Evolutionary conservation across 2,329 filamentous ascomycete genomes (phyloP).

Genomic region (Hypomyces rosellus): DNA sequence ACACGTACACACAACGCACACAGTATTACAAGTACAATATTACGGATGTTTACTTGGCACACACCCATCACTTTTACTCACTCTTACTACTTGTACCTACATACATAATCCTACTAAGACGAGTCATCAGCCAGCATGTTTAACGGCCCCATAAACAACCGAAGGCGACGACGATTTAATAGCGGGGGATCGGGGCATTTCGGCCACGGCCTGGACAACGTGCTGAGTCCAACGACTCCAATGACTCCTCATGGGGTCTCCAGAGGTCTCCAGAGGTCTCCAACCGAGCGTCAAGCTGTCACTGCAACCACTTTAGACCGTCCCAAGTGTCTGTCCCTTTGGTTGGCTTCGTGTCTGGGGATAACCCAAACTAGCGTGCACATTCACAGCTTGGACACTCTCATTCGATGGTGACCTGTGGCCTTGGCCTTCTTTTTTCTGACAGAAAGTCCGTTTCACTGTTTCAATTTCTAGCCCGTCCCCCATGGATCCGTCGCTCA

Average conservation of each 20-base stretch:
- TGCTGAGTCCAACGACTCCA: conserved; percentile 11
- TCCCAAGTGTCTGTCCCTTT: no score
- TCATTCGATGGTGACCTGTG: conserved; percentile 10
- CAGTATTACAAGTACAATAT: no score
- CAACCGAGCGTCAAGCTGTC: background rate
- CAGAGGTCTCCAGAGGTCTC: background rate
- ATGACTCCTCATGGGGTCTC: background rate
- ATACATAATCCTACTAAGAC: no score
- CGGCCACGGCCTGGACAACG: conserved; percentile 21
- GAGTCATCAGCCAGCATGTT: no score
- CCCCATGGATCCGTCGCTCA: background rate
- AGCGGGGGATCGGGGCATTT: conserved; percentile 16
- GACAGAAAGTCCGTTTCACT: no score
- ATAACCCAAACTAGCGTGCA: conserved; percentile 12
- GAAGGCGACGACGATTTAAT: background rate
- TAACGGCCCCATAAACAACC: background rate
- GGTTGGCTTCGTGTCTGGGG: background rate
- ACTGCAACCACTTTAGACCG: conserved; percentile 4
- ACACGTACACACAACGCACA: no score
- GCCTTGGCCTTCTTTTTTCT: background rate
- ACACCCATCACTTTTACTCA: no score
- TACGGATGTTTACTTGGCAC: no score
- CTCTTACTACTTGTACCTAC: no score
- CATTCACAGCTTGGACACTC: conserved; percentile 9
- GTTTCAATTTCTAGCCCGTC: background rate